Evolutionary conservation across 176 grass and related monocot species (phyloP).

Genomic region (Sorghum bicolor): Sorghum_bicolor_NCBIv3 NC_012875.2:54735501-54736000

Average conservation of each 20-base stretch:
- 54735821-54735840: slow-evolving; percentile 87
- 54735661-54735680: slow-evolving; percentile 67
- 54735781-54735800: slow-evolving; percentile 74
- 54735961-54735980: background rate
- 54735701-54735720: background rate
- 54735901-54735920: background rate
- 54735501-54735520: slow-evolving; percentile 68
- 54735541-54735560: slow-evolving; percentile 79
- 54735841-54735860: slow-evolving; percentile 82
- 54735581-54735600: slow-evolving; percentile 63
- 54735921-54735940: background rate
- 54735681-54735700: no score
- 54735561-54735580: slow-evolving; percentile 29
- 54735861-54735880: slow-evolving; percentile 66
- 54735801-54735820: slow-evolving; percentile 78
- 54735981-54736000: background rate
- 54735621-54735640: slow-evolving; percentile 81
- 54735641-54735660: slow-evolving; percentile 79
- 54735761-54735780: slow-evolving; percentile 69
- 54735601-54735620: slow-evolving; percentile 70
- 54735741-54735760: slow-evolving; percentile 67
- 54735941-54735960: background rate
- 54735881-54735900: slow-evolving; percentile 9
- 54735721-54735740: background rate
- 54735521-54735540: slow-evolving; percentile 75